These are phyloP conservation scores for Cryptosporidium canis DNA, from an alignment of 169 alveolate genomes.

Conservation along the genomic window DNA sequence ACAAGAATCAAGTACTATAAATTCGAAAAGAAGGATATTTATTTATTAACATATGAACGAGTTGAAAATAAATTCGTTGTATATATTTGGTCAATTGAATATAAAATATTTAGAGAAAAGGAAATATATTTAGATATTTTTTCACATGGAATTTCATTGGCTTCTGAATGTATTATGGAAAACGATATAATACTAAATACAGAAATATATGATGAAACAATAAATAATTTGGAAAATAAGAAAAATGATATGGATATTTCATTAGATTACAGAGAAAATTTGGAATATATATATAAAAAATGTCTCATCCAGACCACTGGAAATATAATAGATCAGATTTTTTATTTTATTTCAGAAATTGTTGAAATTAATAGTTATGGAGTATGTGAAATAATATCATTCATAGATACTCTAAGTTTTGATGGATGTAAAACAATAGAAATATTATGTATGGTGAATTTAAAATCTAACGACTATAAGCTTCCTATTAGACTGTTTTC, in stretches of 20 bases:
- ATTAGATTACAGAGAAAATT: background rate
- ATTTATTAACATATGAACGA: background rate
- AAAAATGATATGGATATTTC: background rate
- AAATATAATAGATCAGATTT: slow-evolving; percentile 5
- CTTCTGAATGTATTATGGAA: slow-evolving; percentile 29
- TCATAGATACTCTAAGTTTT: background rate
- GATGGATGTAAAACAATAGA: background rate
- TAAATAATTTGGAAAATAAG: background rate
- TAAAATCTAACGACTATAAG: background rate
- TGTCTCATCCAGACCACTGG: background rate
- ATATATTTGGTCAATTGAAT: slow-evolving; percentile 15
- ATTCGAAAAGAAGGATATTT: background rate
- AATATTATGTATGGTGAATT: background rate
- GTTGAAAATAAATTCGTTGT: background rate
- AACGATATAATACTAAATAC: background rate
- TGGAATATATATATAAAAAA: background rate
- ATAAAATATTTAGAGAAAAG: background rate
- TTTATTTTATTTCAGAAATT: background rate
- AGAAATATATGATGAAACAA: background rate
- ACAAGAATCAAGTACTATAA: background rate
- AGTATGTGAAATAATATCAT: slow-evolving; percentile 9
- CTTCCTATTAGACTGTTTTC: background rate
- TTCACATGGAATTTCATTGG: background rate
- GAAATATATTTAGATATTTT: slow-evolving; percentile 20
- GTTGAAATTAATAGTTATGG: background rate